Base-by-base conservation (phyloP, 1,284 basidiomycete genomes). In the Tilletia setariae region DNA sequence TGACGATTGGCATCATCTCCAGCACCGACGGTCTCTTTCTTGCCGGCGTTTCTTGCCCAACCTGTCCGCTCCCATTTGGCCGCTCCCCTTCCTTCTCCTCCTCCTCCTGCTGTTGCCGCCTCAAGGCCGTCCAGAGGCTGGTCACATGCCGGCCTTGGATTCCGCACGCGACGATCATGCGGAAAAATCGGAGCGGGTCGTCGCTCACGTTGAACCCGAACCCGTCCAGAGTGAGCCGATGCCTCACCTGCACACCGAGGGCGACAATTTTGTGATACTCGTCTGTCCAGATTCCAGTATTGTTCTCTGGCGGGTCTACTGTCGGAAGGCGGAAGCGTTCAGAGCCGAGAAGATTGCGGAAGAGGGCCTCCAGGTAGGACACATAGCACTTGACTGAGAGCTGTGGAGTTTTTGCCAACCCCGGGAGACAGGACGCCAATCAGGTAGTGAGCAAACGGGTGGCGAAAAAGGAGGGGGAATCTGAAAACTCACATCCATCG, bases 231-330 rank as follows among this genome's bases (percentile, higher is more conserved):
- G 94, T 94, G 69, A 99, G 87, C 43, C 95, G 87, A 79, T 98
- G 93, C 63, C 93, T 89, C 47, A 99, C 90, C 83, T 98, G 94
- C 65, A 99, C 93, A 63, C 96, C 96, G 69, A 99, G 95, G 70
- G 93, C 95, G 8, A 89, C 92, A 74, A 98, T 87, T 84, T 98
- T 94, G 49, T 88, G 88, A 51, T 69, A 72, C 16, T 70, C 69
- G 66, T 76, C 75, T 19, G 76, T 66, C 80, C 80, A 82, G 11
- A 82, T 76, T 15, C 80, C 80, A 13, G 80, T 81, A 51, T 80
- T 73, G 9, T 74, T 72, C 0, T 75, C 73, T 6, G 73, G 73
- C 0, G 80, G 77, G 11, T 68, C 28, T 43, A 72, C 62, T 7
- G 74, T 75, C 13, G 43, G 1, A 3, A 75, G 32, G 2, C 56